Evolutionary conservation across 2,329 filamentous ascomycete species (phyloP).

Genomic region (Zymoseptoria ardabiliae): DNA sequence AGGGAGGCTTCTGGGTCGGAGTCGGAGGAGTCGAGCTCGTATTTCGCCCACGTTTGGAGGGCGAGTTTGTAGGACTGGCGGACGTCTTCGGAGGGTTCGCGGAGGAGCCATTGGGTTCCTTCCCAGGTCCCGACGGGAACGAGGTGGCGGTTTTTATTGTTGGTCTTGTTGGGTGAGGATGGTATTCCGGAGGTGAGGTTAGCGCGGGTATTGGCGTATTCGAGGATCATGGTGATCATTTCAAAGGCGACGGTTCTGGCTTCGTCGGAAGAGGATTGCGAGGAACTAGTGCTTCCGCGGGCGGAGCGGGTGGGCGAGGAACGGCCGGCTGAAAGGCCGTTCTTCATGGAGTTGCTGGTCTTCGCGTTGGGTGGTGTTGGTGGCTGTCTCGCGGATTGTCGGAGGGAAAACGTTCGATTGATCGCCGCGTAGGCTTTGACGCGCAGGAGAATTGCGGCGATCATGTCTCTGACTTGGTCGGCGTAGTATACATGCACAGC

Average conservation of each 20-base stretch:
- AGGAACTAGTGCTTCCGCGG: conserved; percentile 13
- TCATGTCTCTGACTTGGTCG: conserved; percentile 93
- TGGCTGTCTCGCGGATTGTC: neutral
- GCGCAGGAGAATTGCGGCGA: conserved; percentile 68
- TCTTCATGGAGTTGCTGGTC: neutral
- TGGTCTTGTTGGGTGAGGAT: conserved; percentile 3
- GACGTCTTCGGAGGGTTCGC: conserved; percentile 69
- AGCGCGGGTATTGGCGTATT: conserved; percentile 59
- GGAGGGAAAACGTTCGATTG: neutral
- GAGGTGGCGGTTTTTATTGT: conserved; percentile 39
- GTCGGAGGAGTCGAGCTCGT: conserved; percentile 27
- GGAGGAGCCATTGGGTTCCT: conserved; percentile 87
- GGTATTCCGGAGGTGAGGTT: conserved; percentile 12
- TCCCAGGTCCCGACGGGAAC: conserved; percentile 84
- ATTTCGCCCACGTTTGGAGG: conserved; percentile 66
- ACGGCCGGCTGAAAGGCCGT: neutral
- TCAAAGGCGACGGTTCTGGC: conserved; percentile 61
- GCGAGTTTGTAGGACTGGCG: conserved; percentile 81
- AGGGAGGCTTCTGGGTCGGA: conserved; percentile 13
- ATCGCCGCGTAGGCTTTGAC: conserved; percentile 54
- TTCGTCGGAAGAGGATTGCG: conserved; percentile 57
- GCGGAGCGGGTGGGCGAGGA: neutral
- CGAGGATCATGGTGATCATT: conserved; percentile 73
- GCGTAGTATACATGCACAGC: conserved; percentile 95
- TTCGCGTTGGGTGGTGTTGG: neutral